phyloP scores from a whole-genome alignment of 2,329 filamentous ascomycete genomes.

The Aureobasidium melanogenum region DNA sequence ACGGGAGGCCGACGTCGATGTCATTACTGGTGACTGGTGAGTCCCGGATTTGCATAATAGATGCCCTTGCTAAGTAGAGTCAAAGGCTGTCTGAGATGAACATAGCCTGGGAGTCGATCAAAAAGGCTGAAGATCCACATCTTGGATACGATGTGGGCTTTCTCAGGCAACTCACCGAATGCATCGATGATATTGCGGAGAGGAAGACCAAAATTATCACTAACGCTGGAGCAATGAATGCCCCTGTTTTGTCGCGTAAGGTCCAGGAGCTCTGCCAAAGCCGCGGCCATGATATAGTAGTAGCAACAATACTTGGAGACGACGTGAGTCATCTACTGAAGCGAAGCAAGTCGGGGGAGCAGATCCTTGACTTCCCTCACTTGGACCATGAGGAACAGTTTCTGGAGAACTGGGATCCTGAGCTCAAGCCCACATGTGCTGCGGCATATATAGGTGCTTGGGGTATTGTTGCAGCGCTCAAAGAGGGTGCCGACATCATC shows the following conservation, averaged over 20 bases:
- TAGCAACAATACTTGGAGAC: slow-evolving; percentile 42
- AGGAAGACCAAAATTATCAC: slow-evolving; percentile 47
- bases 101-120: slow-evolving; percentile 6
- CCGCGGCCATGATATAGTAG: slow-evolving; percentile 33
- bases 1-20: slow-evolving; percentile 29
- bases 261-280: slow-evolving; percentile 28
- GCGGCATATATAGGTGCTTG: slow-evolving; percentile 37
- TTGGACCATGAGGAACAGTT: slow-evolving; percentile 5
- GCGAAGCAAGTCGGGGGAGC: not conserved
- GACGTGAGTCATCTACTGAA: slow-evolving; percentile 21
- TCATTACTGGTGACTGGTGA: slow-evolving; percentile 47
- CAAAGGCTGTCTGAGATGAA: slow-evolving; percentile 14
- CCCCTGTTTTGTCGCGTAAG: slow-evolving; percentile 41
- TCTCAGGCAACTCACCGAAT: slow-evolving; percentile 39
- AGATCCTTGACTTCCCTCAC: slow-evolving; percentile 1
- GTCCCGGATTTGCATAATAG: slow-evolving; percentile 28
- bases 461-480: slow-evolving; percentile 34
- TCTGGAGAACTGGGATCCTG: slow-evolving; percentile 19
- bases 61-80: not conserved
- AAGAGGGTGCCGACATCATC: slow-evolving; percentile 35
- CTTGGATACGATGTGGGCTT: slow-evolving; percentile 31
- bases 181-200: slow-evolving; percentile 37
- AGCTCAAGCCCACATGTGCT: slow-evolving; percentile 20
- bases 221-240: slow-evolving; percentile 50
- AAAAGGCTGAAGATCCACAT: not conserved